Percentiles rank a stretch among this genome's conserved stretches.
These are phyloP conservation scores for Aurantiochytrium sp. DNA, from an alignment of 108 stramenopile species.

Conservation along the genomic window DNA sequence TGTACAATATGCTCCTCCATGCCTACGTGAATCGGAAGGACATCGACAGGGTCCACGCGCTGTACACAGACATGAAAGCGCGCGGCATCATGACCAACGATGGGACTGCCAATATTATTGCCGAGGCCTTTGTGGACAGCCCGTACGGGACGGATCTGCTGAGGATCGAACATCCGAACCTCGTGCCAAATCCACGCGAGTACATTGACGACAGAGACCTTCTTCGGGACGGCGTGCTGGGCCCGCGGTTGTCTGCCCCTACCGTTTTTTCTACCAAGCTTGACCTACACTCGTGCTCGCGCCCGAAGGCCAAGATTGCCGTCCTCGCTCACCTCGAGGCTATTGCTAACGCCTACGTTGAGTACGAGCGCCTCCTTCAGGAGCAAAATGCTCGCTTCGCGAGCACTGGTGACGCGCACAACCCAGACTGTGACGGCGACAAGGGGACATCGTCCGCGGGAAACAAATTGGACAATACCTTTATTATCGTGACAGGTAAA, in stretches of 20 bases:
- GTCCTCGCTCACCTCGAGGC: neutral
- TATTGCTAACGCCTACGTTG: neutral
- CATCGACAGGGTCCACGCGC: neutral
- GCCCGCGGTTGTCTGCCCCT: neutral
- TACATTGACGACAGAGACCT: neutral
- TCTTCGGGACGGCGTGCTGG: neutral
- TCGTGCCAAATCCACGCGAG: neutral
- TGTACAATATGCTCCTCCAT: neutral
- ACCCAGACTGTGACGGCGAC: neutral
- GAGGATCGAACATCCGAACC: neutral
- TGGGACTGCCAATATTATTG: neutral
- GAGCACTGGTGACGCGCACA: too few species aligned
- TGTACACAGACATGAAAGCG: constrained; percentile 28
- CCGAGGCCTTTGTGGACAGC: neutral
- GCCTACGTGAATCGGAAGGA: neutral
- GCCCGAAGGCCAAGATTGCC: neutral
- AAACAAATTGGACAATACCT: neutral
- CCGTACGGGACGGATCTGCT: neutral
- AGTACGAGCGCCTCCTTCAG: neutral
- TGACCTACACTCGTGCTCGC: neutral
- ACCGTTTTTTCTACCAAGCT: neutral
- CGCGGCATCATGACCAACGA: neutral
- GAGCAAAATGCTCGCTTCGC: neutral
- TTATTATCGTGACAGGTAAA: neutral
- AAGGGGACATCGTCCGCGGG: too few species aligned